Conservation (phyloP, 1,139 yeast species). For the Taiozyma onychis region DNA sequence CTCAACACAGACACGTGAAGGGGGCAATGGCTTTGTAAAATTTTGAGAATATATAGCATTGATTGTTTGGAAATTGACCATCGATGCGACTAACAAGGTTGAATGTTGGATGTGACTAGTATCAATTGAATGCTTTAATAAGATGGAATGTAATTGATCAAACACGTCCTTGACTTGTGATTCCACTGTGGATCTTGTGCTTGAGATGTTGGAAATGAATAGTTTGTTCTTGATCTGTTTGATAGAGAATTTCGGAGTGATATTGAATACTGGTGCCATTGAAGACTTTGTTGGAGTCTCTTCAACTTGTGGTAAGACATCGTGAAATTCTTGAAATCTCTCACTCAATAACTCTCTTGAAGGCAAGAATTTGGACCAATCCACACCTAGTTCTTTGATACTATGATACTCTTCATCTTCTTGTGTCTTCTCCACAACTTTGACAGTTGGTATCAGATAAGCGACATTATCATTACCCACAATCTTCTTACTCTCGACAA, state of each 20-base stretch:
- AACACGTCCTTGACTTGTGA: slow-evolving; percentile 48
- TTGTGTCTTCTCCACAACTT: slow-evolving; percentile 31
- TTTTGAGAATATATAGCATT: slow-evolving; percentile 52
- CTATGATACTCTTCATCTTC: slow-evolving; percentile 21
- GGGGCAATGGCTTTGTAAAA: slow-evolving; percentile 66
- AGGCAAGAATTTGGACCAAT: slow-evolving; percentile 28
- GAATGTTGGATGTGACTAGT: slow-evolving; percentile 48
- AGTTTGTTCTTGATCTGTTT: slow-evolving; percentile 29
- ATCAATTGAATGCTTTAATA: slow-evolving; percentile 25
- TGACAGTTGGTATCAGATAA: slow-evolving; percentile 44
- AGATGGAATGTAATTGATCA: slow-evolving; percentile 30
- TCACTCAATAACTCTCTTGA: slow-evolving; percentile 34
- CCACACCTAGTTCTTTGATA: slow-evolving; percentile 14
- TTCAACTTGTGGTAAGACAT: slow-evolving; percentile 3
- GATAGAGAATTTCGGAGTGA: not conserved
- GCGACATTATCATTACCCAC: slow-evolving; percentile 58
- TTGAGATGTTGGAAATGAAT: slow-evolving; percentile 47
- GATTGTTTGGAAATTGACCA: slow-evolving; percentile 55
- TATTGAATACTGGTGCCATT: not conserved
- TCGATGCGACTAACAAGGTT: slow-evolving; percentile 55
- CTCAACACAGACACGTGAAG: slow-evolving; percentile 82
- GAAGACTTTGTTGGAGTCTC: not conserved
- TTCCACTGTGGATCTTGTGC: slow-evolving; percentile 28
- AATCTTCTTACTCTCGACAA: slow-evolving; percentile 36
- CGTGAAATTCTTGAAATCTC: slow-evolving; percentile 38